Conservation (phyloP, 2,329 filamentous ascomycete genomes). For the Neonectria faginata region DNA sequence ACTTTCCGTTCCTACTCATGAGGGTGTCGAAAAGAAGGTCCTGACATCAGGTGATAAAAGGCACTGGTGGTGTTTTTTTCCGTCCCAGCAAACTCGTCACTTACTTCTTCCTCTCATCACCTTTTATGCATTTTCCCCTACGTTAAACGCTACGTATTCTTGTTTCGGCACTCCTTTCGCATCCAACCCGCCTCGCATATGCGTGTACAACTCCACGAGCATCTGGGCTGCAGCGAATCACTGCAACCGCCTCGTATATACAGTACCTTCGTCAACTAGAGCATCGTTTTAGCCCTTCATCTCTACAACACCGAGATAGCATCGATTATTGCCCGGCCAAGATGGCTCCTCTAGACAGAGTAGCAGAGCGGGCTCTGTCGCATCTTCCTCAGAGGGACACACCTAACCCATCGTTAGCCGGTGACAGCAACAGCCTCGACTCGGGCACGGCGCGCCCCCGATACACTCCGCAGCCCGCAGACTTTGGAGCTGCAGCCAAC, state of each 20-base stretch:
- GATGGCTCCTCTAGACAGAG: not conserved
- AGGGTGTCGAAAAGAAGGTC: not conserved
- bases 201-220: not conserved
- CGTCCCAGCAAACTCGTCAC: not conserved
- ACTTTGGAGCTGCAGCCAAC: not conserved
- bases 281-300: no score
- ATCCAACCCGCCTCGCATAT: not conserved
- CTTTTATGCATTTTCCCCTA: not conserved
- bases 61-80: not conserved
- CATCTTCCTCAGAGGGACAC: not conserved
- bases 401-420: not conserved
- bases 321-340: not conserved
- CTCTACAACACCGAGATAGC: not conserved
- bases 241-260: slow-evolving; percentile 2
- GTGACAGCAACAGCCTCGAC: not conserved
- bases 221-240: slow-evolving; percentile 1
- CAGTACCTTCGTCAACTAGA: not conserved
- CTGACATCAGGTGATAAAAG: not conserved
- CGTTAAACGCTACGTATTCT: not conserved
- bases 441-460: not conserved
- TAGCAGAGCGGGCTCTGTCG: slow-evolving; percentile 2
- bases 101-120: not conserved
- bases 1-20: not conserved
- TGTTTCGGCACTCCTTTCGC: not conserved
- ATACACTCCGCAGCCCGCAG: not conserved